phyloP scores from a whole-genome alignment of 768 basidiomycete species.

The Mycena kentingensis region DNA sequence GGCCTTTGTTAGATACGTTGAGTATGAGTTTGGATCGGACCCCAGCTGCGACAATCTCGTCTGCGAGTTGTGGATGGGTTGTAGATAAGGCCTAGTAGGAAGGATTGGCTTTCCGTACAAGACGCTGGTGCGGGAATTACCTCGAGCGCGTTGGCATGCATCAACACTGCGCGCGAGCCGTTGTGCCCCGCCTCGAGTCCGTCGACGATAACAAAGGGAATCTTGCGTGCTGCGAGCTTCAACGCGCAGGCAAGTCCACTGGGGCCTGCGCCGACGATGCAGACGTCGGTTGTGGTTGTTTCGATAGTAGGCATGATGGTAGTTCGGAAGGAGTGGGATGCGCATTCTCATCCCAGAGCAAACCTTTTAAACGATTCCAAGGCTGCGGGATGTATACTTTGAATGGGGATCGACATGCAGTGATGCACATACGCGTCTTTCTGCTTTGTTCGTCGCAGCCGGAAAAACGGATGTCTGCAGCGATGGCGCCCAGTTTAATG shows the following conservation, averaged over 20 bases:
- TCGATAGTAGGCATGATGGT: no score
- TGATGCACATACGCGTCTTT: no score
- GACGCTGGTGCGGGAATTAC: conserved; percentile 20
- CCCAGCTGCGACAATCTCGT: background rate
- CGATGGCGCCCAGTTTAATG: no score
- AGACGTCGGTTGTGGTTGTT: conserved; percentile 34
- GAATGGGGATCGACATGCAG: no score
- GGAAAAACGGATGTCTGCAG: no score
- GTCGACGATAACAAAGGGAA: conserved; percentile 38
- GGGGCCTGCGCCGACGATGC: conserved; percentile 48
- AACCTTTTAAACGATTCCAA: no score
- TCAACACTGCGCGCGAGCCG: conserved; percentile 40
- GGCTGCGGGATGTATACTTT: no score
- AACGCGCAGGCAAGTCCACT: conserved; percentile 42
- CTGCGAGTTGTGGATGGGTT: background rate
- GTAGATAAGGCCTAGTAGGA: background rate
- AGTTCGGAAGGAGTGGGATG: no score
- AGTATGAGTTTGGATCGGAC: background rate
- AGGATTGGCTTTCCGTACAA: background rate
- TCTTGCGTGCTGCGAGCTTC: conserved; percentile 36
- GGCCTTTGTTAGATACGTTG: background rate
- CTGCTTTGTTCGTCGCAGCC: no score
- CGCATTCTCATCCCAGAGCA: no score
- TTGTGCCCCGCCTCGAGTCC: conserved; percentile 31
- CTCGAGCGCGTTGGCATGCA: conserved; percentile 47